These are phyloP conservation scores for Verticillium isaacii DNA, from an alignment of 2,329 filamentous ascomycete genomes.

Conservation along the genomic window DNA sequence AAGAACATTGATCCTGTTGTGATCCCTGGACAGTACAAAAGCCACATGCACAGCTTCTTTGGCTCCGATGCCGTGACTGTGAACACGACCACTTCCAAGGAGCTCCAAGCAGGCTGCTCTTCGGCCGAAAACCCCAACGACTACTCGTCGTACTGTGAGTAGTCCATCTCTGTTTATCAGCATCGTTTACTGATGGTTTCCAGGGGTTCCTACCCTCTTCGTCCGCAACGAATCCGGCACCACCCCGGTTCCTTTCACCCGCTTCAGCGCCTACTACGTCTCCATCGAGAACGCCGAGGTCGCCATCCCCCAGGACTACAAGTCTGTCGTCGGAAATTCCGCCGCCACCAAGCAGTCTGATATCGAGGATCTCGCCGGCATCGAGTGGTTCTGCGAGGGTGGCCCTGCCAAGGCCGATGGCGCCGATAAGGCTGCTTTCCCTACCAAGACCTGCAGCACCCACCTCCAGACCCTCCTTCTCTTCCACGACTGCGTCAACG, in stretches of 20 bases:
- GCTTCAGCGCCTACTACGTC: slow-evolving; percentile 43
- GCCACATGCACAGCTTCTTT: slow-evolving; percentile 29
- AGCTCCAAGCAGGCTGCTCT: slow-evolving; percentile 37
- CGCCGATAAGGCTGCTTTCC: slow-evolving; percentile 21
- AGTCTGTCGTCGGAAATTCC: slow-evolving; percentile 34
- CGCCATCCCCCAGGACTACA: slow-evolving; percentile 36
- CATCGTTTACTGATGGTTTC: neutral
- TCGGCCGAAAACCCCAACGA: slow-evolving; percentile 41
- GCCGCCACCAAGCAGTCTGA: slow-evolving; percentile 21
- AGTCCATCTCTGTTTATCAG: neutral
- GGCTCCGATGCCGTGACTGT: slow-evolving; percentile 26
- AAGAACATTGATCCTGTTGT: slow-evolving; percentile 28
- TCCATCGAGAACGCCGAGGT: slow-evolving; percentile 34
- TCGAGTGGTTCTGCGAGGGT: slow-evolving; percentile 26
- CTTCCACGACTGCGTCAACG: slow-evolving; percentile 19
- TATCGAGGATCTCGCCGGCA: slow-evolving; percentile 11
- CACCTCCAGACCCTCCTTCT: slow-evolving; percentile 18
- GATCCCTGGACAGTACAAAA: slow-evolving; percentile 21
- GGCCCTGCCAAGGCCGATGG: slow-evolving; percentile 7
- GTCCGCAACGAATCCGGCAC: slow-evolving; percentile 25
- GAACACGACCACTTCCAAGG: slow-evolving; percentile 17
- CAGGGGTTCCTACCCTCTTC: slow-evolving; percentile 34
- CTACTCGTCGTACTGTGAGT: slow-evolving; percentile 36
- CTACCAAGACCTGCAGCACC: slow-evolving; percentile 19
- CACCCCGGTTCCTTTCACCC: slow-evolving; percentile 24